A percentile compares a stretch with the other conserved stretches of the same genome.
These are phyloP conservation scores for Yamadazyma kitorensis DNA, from an alignment of 805 yeast species.

Conservation along the genomic window DNA sequence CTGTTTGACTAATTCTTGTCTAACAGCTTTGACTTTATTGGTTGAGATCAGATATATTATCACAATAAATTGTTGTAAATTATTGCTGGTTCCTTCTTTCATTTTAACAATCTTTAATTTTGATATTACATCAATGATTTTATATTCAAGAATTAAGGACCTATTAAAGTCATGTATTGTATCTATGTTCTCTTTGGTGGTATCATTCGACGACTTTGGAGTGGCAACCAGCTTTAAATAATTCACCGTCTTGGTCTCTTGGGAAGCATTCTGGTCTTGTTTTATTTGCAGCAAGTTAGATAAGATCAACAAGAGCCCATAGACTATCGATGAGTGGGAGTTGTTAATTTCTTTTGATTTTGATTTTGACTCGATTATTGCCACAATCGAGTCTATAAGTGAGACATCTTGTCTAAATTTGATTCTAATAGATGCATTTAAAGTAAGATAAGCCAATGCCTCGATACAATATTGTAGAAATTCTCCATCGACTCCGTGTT, in stretches of 20 bases:
- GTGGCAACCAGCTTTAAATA: slow-evolving; percentile 36
- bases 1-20: slow-evolving; percentile 42
- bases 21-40: slow-evolving; percentile 20
- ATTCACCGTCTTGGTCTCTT: slow-evolving; percentile 32
- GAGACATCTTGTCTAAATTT: slow-evolving; percentile 31
- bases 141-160: slow-evolving; percentile 23
- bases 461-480: slow-evolving; percentile 29
- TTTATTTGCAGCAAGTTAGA: slow-evolving; percentile 36
- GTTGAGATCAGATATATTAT: slow-evolving; percentile 35
- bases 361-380: slow-evolving; percentile 3
- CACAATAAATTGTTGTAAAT: slow-evolving; percentile 24
- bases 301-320: slow-evolving; percentile 42
- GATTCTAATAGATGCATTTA: slow-evolving; percentile 31
- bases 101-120: slow-evolving; percentile 17
- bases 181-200: slow-evolving; percentile 18
- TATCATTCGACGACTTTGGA: slow-evolving; percentile 23
- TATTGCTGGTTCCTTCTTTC: slow-evolving; percentile 11
- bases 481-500: not conserved
- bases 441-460: slow-evolving; percentile 49
- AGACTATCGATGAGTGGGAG: slow-evolving; percentile 20
- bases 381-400: not conserved
- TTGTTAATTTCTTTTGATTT: slow-evolving; percentile 2
- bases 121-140: slow-evolving; percentile 18
- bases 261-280: slow-evolving; percentile 20
- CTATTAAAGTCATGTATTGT: slow-evolving; percentile 30